Conservation (phyloP, 495 filamentous ascomycete species). For the Chaetomium tenue region DNA sequence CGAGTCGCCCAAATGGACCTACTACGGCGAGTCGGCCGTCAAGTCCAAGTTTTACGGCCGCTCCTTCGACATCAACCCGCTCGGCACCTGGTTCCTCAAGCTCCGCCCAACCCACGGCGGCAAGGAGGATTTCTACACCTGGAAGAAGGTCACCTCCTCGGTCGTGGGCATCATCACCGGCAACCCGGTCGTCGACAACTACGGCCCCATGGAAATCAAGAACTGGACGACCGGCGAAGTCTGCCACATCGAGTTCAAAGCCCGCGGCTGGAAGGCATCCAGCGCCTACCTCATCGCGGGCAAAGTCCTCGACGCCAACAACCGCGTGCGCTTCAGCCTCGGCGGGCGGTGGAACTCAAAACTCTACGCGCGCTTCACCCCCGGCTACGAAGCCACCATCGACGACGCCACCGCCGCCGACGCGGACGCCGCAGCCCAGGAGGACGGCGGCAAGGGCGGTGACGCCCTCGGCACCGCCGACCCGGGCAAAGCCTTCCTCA, state of each 20-base stretch:
- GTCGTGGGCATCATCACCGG: slow-evolving; percentile 98
- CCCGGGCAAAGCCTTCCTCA: slow-evolving; percentile 72
- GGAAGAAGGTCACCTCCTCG: slow-evolving; percentile 99
- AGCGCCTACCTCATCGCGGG: slow-evolving; percentile 85
- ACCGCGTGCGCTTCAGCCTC: slow-evolving; percentile 77
- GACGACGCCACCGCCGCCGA: slow-evolving; percentile 56
- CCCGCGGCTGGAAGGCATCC: slow-evolving; percentile 89
- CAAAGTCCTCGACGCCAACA: slow-evolving; percentile 72
- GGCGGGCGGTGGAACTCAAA: slow-evolving; percentile 97
- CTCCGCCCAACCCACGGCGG: slow-evolving; percentile 74
- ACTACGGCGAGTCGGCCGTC: slow-evolving; percentile 96
- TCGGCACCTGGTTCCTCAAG: slow-evolving; percentile 95
- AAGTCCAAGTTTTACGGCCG: slow-evolving; percentile 98
- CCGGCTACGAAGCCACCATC: slow-evolving; percentile 75
- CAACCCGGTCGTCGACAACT: slow-evolving; percentile 95
- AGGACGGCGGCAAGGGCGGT: slow-evolving; percentile 32
- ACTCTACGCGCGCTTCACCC: slow-evolving; percentile 89
- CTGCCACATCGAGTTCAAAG: slow-evolving; percentile 90
- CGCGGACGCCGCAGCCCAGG: slow-evolving; percentile 54
- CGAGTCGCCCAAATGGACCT: slow-evolving; percentile 92
- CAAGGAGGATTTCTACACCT: slow-evolving; percentile 87
- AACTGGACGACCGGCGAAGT: slow-evolving; percentile 94
- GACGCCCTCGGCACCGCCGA: slow-evolving; percentile 50
- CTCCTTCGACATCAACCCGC: slow-evolving; percentile 92
- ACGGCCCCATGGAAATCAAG: slow-evolving; percentile 94